Evolutionary conservation across 108 stramenopile genomes (phyloP).

Genomic region (Discostella pseudostelligera): DNA sequence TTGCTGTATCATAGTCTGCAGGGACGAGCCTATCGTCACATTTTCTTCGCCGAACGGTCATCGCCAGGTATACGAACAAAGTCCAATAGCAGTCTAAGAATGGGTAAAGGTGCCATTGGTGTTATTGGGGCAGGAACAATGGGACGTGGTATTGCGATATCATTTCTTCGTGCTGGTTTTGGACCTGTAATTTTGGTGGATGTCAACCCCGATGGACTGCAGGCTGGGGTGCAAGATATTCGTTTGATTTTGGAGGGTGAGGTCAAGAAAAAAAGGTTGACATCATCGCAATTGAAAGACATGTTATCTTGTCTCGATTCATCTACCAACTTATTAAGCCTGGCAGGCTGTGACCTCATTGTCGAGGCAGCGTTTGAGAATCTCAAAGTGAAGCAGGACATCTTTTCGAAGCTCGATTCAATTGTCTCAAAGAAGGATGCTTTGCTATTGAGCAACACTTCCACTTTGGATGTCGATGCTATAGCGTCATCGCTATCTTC

Average conservation of each 20-base stretch:
- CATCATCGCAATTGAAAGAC: slow-evolving; percentile 32
- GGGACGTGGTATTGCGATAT: slow-evolving; percentile 96
- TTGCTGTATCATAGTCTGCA: slow-evolving; percentile 61
- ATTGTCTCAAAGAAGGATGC: slow-evolving; percentile 54
- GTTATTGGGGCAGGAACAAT: slow-evolving; percentile 96
- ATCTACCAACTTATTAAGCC: slow-evolving; percentile 46
- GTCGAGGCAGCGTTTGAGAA: slow-evolving; percentile 98
- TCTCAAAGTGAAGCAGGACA: slow-evolving; percentile 87
- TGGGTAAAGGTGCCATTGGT: slow-evolving; percentile 52
- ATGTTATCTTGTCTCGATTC: slow-evolving; percentile 22
- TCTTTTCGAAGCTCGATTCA: slow-evolving; percentile 83
- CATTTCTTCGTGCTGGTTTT: slow-evolving; percentile 87
- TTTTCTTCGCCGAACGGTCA: slow-evolving; percentile 92
- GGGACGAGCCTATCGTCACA: slow-evolving; percentile 86
- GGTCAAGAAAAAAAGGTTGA: slow-evolving; percentile 53
- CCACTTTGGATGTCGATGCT: slow-evolving; percentile 91
- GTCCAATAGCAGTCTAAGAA: slow-evolving; percentile 5
- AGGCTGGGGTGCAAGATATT: slow-evolving; percentile 65
- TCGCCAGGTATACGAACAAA: slow-evolving; percentile 37
- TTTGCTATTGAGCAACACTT: slow-evolving; percentile 81
- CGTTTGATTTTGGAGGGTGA: slow-evolving; percentile 55
- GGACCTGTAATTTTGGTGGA: slow-evolving; percentile 85
- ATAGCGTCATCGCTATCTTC: slow-evolving; percentile 74
- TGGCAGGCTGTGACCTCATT: slow-evolving; percentile 67
- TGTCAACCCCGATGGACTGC: slow-evolving; percentile 63